phyloP scores from a whole-genome alignment of 371 early-diverging fungal genomes.

The Haplosporangium sp. region DNA sequence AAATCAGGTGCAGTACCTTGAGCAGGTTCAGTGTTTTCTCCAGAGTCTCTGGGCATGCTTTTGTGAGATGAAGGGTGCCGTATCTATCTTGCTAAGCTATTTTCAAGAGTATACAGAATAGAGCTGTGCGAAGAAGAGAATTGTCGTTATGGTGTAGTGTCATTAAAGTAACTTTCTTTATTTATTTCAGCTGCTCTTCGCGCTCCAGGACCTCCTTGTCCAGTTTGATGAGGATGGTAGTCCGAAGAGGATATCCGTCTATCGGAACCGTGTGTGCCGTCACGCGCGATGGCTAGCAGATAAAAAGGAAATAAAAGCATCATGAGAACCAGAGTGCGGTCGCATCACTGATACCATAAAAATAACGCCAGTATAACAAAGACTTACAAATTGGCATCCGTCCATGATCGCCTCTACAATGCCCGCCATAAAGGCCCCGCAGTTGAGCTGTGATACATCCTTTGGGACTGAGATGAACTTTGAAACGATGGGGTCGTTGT shows the following conservation, averaged over 20 bases:
- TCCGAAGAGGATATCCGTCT: conserved; percentile 91
- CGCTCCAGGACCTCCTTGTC: conserved; percentile 83
- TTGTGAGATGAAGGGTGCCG: too few species aligned
- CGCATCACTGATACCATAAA: background rate
- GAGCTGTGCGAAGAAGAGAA: too few species aligned
- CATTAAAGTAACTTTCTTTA: too few species aligned
- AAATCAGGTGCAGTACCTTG: too few species aligned
- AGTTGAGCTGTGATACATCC: conserved; percentile 90
- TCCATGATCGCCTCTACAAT: conserved; percentile 94
- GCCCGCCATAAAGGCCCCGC: conserved; percentile 95
- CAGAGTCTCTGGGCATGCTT: too few species aligned
- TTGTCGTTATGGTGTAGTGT: too few species aligned
- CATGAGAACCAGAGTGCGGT: background rate
- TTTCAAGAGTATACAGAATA: too few species aligned
- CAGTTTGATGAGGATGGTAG: conserved; percentile 95
- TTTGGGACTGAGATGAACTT: conserved; percentile 94
- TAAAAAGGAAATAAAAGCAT: background rate
- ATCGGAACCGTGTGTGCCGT: conserved; percentile 93
- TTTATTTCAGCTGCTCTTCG: conserved; percentile 76
- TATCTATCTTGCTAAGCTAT: too few species aligned
- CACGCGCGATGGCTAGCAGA: conserved; percentile 86
- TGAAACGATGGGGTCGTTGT: conserved; percentile 91
- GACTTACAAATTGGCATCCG: conserved; percentile 90
- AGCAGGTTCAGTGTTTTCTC: too few species aligned
- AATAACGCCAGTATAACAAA: background rate